Evolutionary conservation across 176 grass and related monocot genomes (phyloP), one percentile per base, ranked within the genome.

Genomic region (Musa itinerans): DNA sequence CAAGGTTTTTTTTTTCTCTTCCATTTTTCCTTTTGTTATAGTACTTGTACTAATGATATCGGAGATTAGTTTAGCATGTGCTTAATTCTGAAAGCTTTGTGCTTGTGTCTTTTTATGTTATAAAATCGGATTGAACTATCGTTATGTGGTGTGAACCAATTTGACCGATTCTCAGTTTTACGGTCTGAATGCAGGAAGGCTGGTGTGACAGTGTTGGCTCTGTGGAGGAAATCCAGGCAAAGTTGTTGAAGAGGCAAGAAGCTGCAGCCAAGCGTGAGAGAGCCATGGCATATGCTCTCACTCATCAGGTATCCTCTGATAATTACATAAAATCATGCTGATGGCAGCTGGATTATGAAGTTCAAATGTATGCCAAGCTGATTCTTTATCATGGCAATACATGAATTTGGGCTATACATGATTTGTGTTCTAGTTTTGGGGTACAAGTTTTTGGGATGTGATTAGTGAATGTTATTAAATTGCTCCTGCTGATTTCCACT

Each of bases 161-260:
- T 49, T 48, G 5, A 34, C 29, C 0, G 29, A 19, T 34, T 48
- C 62, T 64, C 26, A 71, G 78, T 82, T 43, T 55, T 80, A 53
- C 20, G 13, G 68, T 78, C 80, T 68, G 74, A 86, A 79, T 96
- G 76, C 78, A 93, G 94, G 90, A 93, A 85, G 86, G 88, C 17
- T 98, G 94, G 94, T 98, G 94, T 82, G 94, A 98, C 75, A 93
- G 72, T 79, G 87, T 89, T 25, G 90, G 90, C n/a, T 98, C 94
- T 14, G 90, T 93, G 54, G 94, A 98, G 77, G 87, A 98, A 78
- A 98, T 98, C 64, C 90, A 98, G 80, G 65, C 76, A 50, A 98
- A 98, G 81, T 75, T 98, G 74, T 70, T 98, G 23, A 98, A 98
- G 82, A 89, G 94, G 61, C 87, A 98, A 86, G 86, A 98, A 86